Conservation (phyloP, 768 basidiomycete species). For the Leccinum olivaceopallidum region DNA sequence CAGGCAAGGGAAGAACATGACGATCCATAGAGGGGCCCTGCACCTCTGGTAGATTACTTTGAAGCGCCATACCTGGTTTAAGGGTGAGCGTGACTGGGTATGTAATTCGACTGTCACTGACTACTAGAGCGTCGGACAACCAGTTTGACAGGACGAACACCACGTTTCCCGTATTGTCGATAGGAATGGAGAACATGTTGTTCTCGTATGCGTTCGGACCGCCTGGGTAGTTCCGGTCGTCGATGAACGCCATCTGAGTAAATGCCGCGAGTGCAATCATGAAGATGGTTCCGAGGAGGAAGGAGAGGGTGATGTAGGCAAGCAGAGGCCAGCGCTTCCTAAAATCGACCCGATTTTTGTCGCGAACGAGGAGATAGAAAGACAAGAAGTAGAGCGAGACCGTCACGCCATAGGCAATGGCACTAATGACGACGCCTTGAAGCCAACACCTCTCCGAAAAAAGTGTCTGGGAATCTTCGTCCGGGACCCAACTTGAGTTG, state of each 20-base stretch:
- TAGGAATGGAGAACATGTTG: slow-evolving; percentile 23
- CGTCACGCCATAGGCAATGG: background rate
- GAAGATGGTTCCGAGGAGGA: background rate
- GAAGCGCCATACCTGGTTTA: background rate
- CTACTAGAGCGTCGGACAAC: slow-evolving; percentile 16
- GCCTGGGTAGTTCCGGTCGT: background rate
- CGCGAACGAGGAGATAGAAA: background rate
- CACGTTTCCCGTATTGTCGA: slow-evolving; percentile 14
- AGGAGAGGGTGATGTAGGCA: background rate
- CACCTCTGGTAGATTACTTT: too few species aligned
- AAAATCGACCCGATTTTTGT: background rate
- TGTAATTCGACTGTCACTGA: slow-evolving; percentile 4
- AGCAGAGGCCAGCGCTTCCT: background rate
- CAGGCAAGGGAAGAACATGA: background rate
- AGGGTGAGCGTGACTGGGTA: background rate
- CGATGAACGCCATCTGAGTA: background rate
- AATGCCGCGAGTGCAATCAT: background rate
- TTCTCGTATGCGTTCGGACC: slow-evolving; percentile 5
- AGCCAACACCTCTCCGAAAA: slow-evolving; percentile 2
- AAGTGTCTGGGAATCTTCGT: slow-evolving; percentile 12
- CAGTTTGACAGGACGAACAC: slow-evolving; percentile 13
- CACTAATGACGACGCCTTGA: background rate
- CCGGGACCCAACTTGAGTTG: slow-evolving; percentile 21
- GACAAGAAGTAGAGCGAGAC: background rate
- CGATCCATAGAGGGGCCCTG: background rate